A percentile compares a stretch with the other conserved stretches of the same genome.
phyloP scores from a whole-genome alignment of 2,329 filamentous ascomycete species.

The Aspergillus viridinutans region DNA sequence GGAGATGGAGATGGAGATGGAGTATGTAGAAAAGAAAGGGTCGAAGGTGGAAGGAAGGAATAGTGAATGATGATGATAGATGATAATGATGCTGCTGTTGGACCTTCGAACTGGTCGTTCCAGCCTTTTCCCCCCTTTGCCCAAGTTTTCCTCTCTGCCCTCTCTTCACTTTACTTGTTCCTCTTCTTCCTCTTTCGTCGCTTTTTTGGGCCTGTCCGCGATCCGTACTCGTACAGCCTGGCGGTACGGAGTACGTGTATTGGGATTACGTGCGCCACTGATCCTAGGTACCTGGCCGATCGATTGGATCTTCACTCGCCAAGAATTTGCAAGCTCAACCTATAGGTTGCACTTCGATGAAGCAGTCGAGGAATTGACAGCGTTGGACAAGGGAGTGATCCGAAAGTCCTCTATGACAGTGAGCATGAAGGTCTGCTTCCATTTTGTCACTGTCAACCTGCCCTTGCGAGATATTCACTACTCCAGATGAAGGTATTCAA shows the following conservation, averaged over 20 bases:
- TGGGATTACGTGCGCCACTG: conserved; percentile 4
- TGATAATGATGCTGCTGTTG: conserved; percentile 7
- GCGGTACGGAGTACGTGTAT: conserved; percentile 12
- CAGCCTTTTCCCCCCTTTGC: conserved; percentile 9
- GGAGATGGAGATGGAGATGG: conserved; percentile 1
- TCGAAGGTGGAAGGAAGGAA: not conserved
- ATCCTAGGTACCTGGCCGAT: not conserved
- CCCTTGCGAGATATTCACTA: not conserved
- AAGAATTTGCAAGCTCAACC: not conserved
- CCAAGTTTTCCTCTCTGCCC: conserved; percentile 9
- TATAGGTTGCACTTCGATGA: not conserved
- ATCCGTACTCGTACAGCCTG: conserved; percentile 5
- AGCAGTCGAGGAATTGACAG: not conserved
- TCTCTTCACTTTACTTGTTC: conserved; percentile 4
- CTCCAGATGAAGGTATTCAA: not conserved
- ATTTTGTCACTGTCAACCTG: not conserved
- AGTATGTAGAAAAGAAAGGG: not conserved
- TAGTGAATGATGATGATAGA: conserved; percentile 1
- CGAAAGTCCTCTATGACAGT: not conserved
- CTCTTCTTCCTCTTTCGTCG: conserved; percentile 6
- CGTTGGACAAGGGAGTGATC: not conserved
- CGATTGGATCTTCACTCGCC: not conserved
- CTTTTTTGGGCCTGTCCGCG: conserved; percentile 2
- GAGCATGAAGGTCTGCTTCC: not conserved
- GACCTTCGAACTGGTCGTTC: conserved; percentile 7